Evolutionary conservation across 345 rosid species (phyloP).

Genomic region (Ceriops zippeliana): DNA sequence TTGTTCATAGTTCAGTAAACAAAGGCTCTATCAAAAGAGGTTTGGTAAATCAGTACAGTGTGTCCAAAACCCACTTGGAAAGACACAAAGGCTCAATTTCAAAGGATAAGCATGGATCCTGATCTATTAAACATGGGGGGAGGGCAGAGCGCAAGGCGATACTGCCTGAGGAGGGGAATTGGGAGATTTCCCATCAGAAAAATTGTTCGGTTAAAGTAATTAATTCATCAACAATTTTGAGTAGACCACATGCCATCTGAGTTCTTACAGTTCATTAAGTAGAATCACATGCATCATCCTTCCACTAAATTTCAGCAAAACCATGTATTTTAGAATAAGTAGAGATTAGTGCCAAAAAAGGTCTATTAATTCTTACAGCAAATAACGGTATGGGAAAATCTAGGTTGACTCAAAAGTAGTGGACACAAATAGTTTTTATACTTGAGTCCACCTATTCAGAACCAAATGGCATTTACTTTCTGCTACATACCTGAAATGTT

Average conservation of each 20-base stretch:
- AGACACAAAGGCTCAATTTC: background rate
- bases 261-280: too few species aligned
- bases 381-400: background rate
- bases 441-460: too few species aligned
- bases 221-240: too few species aligned
- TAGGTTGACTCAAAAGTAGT: too few species aligned
- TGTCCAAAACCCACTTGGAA: background rate
- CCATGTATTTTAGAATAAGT: background rate
- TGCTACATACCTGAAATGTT: constrained; percentile 72
- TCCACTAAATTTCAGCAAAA: background rate
- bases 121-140: background rate
- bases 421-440: too few species aligned
- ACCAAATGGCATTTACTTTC: background rate
- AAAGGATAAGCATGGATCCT: background rate
- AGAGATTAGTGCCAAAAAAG: background rate
- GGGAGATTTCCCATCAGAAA: too few species aligned
- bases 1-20: background rate
- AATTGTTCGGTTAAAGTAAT: too few species aligned
- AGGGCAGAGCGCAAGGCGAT: too few species aligned
- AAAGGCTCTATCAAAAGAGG: background rate
- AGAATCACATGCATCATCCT: background rate
- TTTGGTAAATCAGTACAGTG: background rate
- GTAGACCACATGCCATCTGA: too few species aligned
- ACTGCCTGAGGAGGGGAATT: too few species aligned
- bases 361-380: background rate